Conservation (phyloP, 2,329 filamentous ascomycete genomes). For the Arthrobotrys sphaeroides region DNA sequence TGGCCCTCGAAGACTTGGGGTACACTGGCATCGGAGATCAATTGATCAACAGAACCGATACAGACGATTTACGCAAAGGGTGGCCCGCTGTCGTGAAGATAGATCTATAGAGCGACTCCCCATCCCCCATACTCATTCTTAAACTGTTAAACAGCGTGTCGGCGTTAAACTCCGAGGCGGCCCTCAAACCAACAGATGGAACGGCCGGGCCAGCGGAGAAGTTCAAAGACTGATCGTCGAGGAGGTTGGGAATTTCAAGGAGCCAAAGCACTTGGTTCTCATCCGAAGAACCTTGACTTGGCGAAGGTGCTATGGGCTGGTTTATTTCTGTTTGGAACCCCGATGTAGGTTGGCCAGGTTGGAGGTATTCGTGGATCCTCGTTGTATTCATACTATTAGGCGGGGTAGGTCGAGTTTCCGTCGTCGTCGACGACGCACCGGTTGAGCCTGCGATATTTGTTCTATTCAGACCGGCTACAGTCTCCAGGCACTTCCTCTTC, state of each 20-base stretch:
- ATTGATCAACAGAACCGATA: not conserved
- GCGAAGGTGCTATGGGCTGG: constrained; percentile 16
- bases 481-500: constrained; percentile 9
- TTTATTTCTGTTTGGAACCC: not conserved
- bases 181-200: constrained; percentile 23
- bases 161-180: constrained; percentile 38
- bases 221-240: constrained; percentile 42
- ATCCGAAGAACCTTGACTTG: constrained; percentile 24
- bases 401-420: not conserved
- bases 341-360: not conserved
- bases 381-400: not conserved
- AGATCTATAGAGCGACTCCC: constrained; percentile 40
- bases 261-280: constrained; percentile 47
- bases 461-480: not conserved
- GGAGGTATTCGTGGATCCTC: not conserved
- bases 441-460: not conserved
- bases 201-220: constrained; percentile 31
- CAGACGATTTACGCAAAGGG: not conserved
- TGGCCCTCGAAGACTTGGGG: too few relatives aligned
- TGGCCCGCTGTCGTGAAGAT: constrained; percentile 20
- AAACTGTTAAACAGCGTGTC: constrained; percentile 39
- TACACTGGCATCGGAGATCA: too few relatives aligned
- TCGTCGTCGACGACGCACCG: not conserved
- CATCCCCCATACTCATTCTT: constrained; percentile 45
- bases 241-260: constrained; percentile 28